Conservation (phyloP, 1,139 yeast species). For the Geotrichum candidum region DNA sequence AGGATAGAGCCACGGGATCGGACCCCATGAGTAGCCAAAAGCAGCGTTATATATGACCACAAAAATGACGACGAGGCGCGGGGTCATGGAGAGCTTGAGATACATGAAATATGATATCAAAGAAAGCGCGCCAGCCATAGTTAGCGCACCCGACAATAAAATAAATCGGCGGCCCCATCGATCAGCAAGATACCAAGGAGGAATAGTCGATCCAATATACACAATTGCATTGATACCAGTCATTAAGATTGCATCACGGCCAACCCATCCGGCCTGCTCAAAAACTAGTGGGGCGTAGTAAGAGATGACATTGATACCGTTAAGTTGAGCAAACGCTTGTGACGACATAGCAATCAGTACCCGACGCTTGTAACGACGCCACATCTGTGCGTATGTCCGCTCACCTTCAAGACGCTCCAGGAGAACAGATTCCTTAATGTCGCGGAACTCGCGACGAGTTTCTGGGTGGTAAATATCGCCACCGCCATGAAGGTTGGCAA, state of each 20-base stretch:
- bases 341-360: conserved; percentile 88
- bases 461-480: conserved; percentile 49
- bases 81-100: conserved; percentile 55
- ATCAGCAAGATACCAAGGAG: conserved; percentile 90
- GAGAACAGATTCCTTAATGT: conserved; percentile 75
- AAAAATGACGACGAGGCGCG: conserved; percentile 64
- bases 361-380: conserved; percentile 62
- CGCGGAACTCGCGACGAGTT: conserved; percentile 66
- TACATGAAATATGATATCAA: conserved; percentile 62
- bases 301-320: conserved; percentile 87
- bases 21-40: conserved; percentile 87
- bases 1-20: conserved; percentile 90
- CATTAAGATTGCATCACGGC: conserved; percentile 82
- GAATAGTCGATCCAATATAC: conserved; percentile 68
- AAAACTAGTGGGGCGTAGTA: conserved; percentile 92
- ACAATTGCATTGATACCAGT: conserved; percentile 83
- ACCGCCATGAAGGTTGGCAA: conserved; percentile 72
- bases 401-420: conserved; percentile 76
- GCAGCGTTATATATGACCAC: conserved; percentile 79
- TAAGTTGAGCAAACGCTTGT: conserved; percentile 85
- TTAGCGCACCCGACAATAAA: conserved; percentile 65
- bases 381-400: conserved; percentile 63
- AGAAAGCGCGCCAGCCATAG: conserved; percentile 69
- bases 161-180: conserved; percentile 87
- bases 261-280: conserved; percentile 93